Evolutionary conservation across 2,329 filamentous ascomycete genomes (phyloP).

Genomic region (Cadophora sp.): DNA sequence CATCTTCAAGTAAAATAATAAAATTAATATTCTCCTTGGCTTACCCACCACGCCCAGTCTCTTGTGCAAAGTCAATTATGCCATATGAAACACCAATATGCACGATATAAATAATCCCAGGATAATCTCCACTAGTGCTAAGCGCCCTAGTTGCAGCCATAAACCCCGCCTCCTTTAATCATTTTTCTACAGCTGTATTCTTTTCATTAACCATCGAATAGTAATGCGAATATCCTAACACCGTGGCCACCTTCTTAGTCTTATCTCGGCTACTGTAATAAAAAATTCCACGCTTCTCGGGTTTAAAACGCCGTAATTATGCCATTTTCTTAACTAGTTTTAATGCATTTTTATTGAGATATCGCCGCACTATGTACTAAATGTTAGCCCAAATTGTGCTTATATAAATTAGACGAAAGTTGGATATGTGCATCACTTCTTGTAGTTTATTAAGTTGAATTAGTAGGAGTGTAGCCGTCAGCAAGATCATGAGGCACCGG

Average conservation of each 20-base stretch:
- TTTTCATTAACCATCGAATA: background rate
- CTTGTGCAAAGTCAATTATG: slow-evolving; percentile 27
- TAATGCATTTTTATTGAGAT: too few species aligned
- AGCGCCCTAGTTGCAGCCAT: slow-evolving; percentile 25
- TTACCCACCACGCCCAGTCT: slow-evolving; percentile 26
- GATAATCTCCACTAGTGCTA: slow-evolving; percentile 25
- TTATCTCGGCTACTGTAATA: too few species aligned
- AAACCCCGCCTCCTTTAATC: slow-evolving; percentile 8
- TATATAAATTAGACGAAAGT: too few species aligned
- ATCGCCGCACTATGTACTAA: too few species aligned
- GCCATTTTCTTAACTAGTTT: too few species aligned
- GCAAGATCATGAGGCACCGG: too few species aligned
- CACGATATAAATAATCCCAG: slow-evolving; percentile 24
- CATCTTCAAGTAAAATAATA: slow-evolving; percentile 16
- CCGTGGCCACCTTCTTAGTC: background rate
- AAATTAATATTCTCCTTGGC: slow-evolving; percentile 27
- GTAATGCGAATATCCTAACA: background rate
- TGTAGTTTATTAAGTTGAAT: too few species aligned
- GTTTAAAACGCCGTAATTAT: background rate
- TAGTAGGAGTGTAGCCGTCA: too few species aligned
- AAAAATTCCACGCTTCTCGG: too few species aligned
- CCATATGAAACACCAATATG: slow-evolving; percentile 26
- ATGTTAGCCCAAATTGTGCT: too few species aligned
- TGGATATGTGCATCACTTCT: too few species aligned
- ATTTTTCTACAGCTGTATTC: background rate